These are phyloP conservation scores for Entophlyctis luteolus DNA, from an alignment of 192 early-diverging fungal genomes.

Conservation along the genomic window DNA sequence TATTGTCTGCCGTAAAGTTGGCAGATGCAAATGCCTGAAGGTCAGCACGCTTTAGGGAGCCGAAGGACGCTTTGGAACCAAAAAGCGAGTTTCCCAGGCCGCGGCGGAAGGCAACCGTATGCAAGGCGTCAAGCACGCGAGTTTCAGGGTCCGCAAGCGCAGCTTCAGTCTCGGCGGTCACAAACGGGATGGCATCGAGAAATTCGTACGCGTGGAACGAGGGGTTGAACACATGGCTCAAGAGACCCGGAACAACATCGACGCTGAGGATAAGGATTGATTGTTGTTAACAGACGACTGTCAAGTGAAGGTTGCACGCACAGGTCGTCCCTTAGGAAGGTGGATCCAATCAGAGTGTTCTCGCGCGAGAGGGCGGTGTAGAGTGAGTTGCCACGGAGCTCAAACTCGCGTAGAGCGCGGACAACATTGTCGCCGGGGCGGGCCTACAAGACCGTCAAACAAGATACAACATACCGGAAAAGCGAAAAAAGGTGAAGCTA, in stretches of 20 bases:
- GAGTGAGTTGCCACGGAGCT: conserved; percentile 83
- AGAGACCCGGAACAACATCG: conserved; percentile 67
- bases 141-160: conserved; percentile 64
- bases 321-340: conserved; percentile 88
- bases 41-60: conserved; percentile 58
- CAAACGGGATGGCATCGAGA: conserved; percentile 57
- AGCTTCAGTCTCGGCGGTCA: conserved; percentile 62
- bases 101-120: conserved; percentile 85
- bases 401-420: conserved; percentile 84
- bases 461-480: not conserved
- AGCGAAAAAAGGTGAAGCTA: not conserved
- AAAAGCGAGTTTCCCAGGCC: conserved; percentile 95
- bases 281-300: not conserved
- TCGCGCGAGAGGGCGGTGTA: conserved; percentile 79
- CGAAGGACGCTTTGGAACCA: conserved; percentile 60
- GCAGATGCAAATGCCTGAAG: conserved; percentile 70
- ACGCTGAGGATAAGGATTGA: conserved; percentile 64
- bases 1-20: conserved; percentile 66
- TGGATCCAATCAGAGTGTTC: conserved; percentile 76
- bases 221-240: conserved; percentile 71
- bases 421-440: conserved; percentile 76
- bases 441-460: conserved; percentile 51
- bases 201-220: conserved; percentile 87
- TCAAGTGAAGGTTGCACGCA: conserved; percentile 39
- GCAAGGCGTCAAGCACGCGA: conserved; percentile 71